Evolutionary conservation across 371 early-diverging fungal genomes (phyloP).

Genomic region (Dichotomocladium elegans): DNA sequence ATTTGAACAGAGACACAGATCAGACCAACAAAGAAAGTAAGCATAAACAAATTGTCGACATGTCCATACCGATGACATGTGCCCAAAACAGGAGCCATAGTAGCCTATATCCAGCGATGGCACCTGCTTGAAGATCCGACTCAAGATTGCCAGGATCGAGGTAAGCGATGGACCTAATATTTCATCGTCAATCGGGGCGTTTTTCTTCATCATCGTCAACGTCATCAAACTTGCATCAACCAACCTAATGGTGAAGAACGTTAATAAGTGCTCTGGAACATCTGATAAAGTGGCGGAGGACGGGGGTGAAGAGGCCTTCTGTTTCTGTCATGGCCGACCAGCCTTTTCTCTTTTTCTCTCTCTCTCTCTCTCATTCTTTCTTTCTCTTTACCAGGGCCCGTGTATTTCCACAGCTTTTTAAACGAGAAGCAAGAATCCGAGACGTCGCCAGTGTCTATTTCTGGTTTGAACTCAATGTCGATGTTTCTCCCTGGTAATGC

Average conservation of each 20-base stretch:
- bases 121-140: slow-evolving; percentile 68
- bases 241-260: slow-evolving; percentile 23
- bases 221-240: slow-evolving; percentile 29
- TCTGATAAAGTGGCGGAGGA: too few species aligned
- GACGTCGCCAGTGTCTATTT: slow-evolving; percentile 31
- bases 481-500: background rate
- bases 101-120: slow-evolving; percentile 60
- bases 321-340: too few species aligned
- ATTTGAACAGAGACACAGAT: too few species aligned
- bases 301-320: too few species aligned
- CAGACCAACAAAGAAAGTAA: too few species aligned
- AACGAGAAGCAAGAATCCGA: slow-evolving; percentile 32
- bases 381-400: slow-evolving; percentile 45
- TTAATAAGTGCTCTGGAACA: background rate
- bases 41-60: background rate
- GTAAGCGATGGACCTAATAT: slow-evolving; percentile 70
- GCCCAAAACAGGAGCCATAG: slow-evolving; percentile 67
- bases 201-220: too few species aligned
- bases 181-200: too few species aligned
- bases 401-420: slow-evolving; percentile 43
- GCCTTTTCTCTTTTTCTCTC: too few species aligned
- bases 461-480: slow-evolving; percentile 11
- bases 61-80: slow-evolving; percentile 37
- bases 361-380: too few species aligned
- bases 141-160: slow-evolving; percentile 76